Base-by-base conservation (phyloP, 441 rosid species). In the Viola pubescens region DNA sequence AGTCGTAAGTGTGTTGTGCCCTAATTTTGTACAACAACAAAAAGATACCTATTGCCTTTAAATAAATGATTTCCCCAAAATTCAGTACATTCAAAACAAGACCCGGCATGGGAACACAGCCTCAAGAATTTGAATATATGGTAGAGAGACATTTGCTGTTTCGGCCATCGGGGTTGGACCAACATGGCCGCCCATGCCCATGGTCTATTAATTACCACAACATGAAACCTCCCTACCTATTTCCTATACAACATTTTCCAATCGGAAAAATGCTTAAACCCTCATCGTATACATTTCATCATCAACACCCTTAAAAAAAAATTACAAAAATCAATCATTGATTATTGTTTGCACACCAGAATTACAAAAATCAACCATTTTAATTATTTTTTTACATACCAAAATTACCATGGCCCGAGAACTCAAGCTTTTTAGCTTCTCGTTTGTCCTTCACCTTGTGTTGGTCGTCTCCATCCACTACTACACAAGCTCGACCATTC, bases 401-500 rank as follows among this genome's bases (percentile, higher is more conserved):
- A 10, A 8, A 43, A 34, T 16, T 11, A 2, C 13, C 7, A 45
- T 60, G 67, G 63, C 70, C 0, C 40, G 3, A n/a, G 39, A 43
- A 34, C 11, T 14, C 44, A 56, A 52, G 53, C 12, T 47, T 41
- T 56, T 39, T 10, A 44, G 56, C 57, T 44, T 54, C 58, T 14
- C 58, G 19, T 40, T 59, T 7, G 39, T 64, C 8, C 54, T 60
- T 50, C 34, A 60, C 14, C 53, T 67, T 46, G 47, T 63, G 19
- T 39, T 43, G 44, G 37, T 54, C 8, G 61, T 53, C 52, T 59
- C 65, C 6, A 19, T n/a, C 26, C 3, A 26, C 34, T 26, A 5
- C 55, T 16, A 48, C 52, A 9, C 61, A 63, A 48, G 76, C 70
- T 12, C 68, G 79, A 41, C 68, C 74, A 19, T 45, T 71, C 46